These are phyloP conservation scores for Saitoella complicata DNA, from an alignment of 805 yeast species.

Conservation along the genomic window DNA sequence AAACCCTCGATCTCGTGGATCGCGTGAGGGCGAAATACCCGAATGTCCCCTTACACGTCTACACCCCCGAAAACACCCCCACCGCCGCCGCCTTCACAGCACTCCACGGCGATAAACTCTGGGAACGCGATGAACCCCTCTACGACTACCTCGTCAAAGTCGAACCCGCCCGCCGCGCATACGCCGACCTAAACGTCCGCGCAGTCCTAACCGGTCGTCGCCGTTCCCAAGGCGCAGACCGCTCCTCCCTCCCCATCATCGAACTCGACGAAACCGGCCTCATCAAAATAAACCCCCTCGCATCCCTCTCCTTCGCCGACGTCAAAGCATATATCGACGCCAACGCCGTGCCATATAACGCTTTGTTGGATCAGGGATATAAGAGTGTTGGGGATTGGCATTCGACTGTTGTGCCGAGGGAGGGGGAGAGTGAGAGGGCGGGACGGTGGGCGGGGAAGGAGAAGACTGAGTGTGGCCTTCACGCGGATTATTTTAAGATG, in stretches of 20 bases:
- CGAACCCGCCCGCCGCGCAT: constrained; percentile 81
- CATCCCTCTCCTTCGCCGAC: constrained; percentile 61
- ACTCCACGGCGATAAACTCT: constrained; percentile 57
- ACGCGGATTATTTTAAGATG: constrained; percentile 37
- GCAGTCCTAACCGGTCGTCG: constrained; percentile 90
- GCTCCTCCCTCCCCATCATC: constrained; percentile 53
- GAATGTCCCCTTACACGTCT: constrained; percentile 39
- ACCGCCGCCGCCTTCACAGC: constrained; percentile 47
- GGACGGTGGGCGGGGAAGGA: constrained; percentile 91
- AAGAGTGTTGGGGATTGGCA: constrained; percentile 92
- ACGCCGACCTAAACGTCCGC: constrained; percentile 48
- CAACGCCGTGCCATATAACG: constrained; percentile 72
- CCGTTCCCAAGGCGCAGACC: constrained; percentile 73
- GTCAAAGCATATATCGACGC: constrained; percentile 55
- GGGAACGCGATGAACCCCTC: constrained; percentile 67
- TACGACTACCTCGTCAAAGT: constrained; percentile 84
- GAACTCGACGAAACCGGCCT: constrained; percentile 64
- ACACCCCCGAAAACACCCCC: constrained; percentile 42
- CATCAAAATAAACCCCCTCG: constrained; percentile 77
- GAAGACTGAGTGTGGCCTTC: constrained; percentile 94
- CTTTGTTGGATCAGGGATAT: constrained; percentile 68
- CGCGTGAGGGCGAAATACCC: constrained; percentile 43
- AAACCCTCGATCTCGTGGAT: constrained; percentile 61
- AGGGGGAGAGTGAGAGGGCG: constrained; percentile 90
- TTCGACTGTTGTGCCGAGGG: constrained; percentile 74